phyloP scores from a whole-genome alignment of 345 rosid species.

The Eucalyptus coolabah region DNA sequence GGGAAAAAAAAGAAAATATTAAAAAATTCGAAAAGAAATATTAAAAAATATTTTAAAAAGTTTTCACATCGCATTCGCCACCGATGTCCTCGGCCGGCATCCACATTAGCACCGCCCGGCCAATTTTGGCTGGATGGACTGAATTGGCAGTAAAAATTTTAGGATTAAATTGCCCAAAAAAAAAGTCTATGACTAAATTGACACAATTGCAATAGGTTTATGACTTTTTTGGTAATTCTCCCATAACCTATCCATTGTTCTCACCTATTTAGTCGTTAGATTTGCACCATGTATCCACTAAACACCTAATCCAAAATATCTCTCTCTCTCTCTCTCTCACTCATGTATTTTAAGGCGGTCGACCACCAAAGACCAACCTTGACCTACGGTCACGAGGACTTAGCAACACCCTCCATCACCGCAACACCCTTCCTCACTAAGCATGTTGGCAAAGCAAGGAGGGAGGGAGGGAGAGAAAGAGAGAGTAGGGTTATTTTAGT shows the following conservation, averaged over 20 bases:
- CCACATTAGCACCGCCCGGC: rapidly evolving
- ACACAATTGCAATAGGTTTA: too few relatives aligned
- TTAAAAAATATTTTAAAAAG: too few relatives aligned
- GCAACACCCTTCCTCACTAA: neutral
- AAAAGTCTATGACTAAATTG: rapidly evolving
- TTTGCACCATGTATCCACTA: neutral
- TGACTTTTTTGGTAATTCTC: too few relatives aligned
- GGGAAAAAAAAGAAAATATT: too few relatives aligned
- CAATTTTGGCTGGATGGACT: too few relatives aligned
- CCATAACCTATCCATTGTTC: neutral
- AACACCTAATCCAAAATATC: neutral
- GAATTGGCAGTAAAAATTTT: too few relatives aligned
- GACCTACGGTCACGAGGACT: neutral
- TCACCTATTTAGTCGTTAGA: neutral
- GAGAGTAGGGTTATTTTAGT: neutral
- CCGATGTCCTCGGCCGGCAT: rapidly evolving
- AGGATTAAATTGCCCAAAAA: rapidly evolving
- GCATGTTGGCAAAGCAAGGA: neutral
- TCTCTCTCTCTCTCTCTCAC: neutral
- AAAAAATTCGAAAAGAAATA: too few relatives aligned
- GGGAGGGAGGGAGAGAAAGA: neutral
- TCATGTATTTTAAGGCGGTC: neutral
- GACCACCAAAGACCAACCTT: neutral
- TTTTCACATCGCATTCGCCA: too few relatives aligned
- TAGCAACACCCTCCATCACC: neutral